Conservation (phyloP, 306 rosid species). For the Trifolium fragiferum region DNA sequence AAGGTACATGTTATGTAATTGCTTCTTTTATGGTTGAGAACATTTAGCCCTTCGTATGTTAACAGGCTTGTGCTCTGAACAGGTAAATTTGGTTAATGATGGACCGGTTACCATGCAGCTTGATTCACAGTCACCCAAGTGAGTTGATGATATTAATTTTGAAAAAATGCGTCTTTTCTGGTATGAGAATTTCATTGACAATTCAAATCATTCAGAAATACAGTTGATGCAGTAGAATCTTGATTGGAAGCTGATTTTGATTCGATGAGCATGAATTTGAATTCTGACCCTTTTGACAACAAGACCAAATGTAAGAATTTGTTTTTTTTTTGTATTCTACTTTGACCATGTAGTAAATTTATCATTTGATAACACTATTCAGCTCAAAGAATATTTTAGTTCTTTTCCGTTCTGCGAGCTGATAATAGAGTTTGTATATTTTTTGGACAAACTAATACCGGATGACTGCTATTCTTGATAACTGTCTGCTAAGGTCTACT, state of each 20-base stretch:
- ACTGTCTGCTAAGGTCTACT: not conserved
- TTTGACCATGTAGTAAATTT: constrained; percentile 26
- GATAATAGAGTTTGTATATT: constrained; percentile 19
- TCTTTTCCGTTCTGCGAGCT: constrained; percentile 2
- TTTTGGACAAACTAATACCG: not conserved
- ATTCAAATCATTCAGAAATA: constrained; percentile 45
- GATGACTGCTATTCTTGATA: constrained; percentile 17
- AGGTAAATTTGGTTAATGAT: constrained; percentile 90
- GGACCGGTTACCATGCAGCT: constrained; percentile 98
- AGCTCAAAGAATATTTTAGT: constrained; percentile 15
- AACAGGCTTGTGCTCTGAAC: constrained; percentile 36
- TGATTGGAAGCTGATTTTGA: constrained; percentile 38
- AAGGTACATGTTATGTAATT: constrained; percentile 57
- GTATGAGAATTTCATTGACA: constrained; percentile 25
- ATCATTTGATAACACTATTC: constrained; percentile 23
- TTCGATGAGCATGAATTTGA: constrained; percentile 33
- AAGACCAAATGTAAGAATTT: constrained; percentile 34
- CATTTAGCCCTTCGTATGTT: constrained; percentile 5
- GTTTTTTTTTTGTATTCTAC: constrained; percentile 27
- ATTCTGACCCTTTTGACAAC: not conserved
- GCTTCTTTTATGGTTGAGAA: constrained; percentile 16
- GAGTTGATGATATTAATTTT: constrained; percentile 44
- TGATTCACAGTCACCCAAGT: constrained; percentile 79
- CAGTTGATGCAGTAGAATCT: constrained; percentile 46
- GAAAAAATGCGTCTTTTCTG: constrained; percentile 2